Percentiles rank a stretch among this genome's conserved stretches.
phyloP scores from a whole-genome alignment of 2,329 filamentous ascomycete genomes.

The Colletotrichum chrysophilum region DNA sequence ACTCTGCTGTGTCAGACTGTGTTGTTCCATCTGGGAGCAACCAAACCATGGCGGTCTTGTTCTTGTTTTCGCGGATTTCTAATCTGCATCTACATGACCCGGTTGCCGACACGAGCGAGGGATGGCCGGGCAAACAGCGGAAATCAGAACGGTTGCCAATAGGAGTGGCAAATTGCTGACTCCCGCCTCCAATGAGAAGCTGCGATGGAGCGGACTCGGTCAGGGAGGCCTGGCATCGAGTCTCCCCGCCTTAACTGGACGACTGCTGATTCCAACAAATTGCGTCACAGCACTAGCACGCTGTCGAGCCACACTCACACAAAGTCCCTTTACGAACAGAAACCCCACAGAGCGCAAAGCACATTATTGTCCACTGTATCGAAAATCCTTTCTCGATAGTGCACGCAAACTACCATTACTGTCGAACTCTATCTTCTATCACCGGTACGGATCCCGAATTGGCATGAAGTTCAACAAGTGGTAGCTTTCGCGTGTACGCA shows the following conservation, averaged over 20 bases:
- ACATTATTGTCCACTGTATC: not conserved
- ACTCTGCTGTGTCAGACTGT: not conserved
- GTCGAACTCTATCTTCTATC: not conserved
- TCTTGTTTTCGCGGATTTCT: slow-evolving; percentile 2
- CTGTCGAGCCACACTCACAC: not conserved
- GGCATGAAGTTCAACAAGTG: not conserved
- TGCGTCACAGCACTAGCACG: slow-evolving; percentile 21
- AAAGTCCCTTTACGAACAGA: not conserved
- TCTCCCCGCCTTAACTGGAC: not conserved
- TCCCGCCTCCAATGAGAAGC: not conserved
- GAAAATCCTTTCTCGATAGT: not conserved
- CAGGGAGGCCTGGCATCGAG: slow-evolving; percentile 6
- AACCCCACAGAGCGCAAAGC: not conserved
- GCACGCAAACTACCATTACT: not conserved
- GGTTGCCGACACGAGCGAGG: not conserved
- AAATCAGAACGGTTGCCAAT: not conserved
- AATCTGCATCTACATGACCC: slow-evolving; percentile 3
- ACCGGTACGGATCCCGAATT: not conserved
- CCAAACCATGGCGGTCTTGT: not conserved
- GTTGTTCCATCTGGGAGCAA: not conserved
- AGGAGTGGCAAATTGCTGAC: slow-evolving; percentile 11
- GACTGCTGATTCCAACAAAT: slow-evolving; percentile 15
- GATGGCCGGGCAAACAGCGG: not conserved
- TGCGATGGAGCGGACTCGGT: not conserved
- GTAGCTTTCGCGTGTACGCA: not conserved